Evolutionary conservation across 2,329 filamentous ascomycete species (phyloP), one percentile per base, ranked within the genome.

Genomic region (Laburnicola sp.): DNA sequence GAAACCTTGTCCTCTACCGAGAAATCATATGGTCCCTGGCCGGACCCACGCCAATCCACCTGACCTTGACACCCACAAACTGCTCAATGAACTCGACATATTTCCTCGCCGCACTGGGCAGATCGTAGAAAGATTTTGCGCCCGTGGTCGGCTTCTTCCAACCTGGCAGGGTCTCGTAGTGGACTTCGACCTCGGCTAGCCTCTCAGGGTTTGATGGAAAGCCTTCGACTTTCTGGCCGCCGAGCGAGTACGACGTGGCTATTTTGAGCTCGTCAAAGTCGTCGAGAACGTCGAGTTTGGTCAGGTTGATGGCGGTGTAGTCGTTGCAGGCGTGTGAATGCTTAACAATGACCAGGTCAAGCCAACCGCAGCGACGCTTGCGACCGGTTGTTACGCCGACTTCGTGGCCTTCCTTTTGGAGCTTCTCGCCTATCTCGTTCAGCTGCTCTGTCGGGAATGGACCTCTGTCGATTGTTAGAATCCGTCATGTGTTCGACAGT

Each of bases 241-340:
- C 79, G 65, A 82, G 60, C 9, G 76, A 76, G 75, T 96, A 96
- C 2, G 83, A 85, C 10, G 87, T 82, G 16, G 87, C 88, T 44
- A 89, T 79, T 71, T 91, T 88, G 74, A 95, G 82, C 64, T 84
- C 86, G 7, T 82, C 78, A 69, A 96, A 91, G 28, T 82, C 82
- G 68, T 91, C 88, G 11, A 91, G 79, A 32, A 91, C 80, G 61
- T 89, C 86, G 22, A 89, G 80, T 72, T 86, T 86, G 50, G 83
- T 86, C 50, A 86, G 74, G 74, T 86, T 86, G 62, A 86, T 74
- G 38, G 77, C 72, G 0, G 84, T 84, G 74, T 89, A 89, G 75
- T 86, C 80, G 75, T 89, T 89, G 69, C 87, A 78, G 40, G 79
- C 75, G 53, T 78, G 72, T 7, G 81, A 85, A 76, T 87, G 88